Evolutionary conservation across 2,329 filamentous ascomycete genomes (phyloP).

Genomic region (Epicoccum nigrum): DNA sequence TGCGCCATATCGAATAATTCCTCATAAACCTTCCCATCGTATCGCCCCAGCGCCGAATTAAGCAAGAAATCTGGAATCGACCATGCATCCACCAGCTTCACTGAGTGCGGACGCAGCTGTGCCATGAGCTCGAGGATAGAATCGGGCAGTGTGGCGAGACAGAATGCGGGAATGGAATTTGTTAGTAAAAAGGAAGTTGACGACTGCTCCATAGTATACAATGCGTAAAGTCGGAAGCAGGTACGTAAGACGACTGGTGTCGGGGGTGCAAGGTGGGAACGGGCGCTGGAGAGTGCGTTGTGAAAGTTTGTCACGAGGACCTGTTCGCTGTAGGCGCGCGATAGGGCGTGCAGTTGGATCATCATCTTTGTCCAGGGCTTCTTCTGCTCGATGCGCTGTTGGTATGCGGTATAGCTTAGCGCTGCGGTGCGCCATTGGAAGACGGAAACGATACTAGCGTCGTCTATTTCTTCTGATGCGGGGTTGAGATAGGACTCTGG

Average conservation of each 20-base stretch:
- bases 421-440: slow-evolving; percentile 55
- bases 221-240: slow-evolving; percentile 57
- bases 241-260: slow-evolving; percentile 46
- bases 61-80: slow-evolving; percentile 60
- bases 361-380: slow-evolving; percentile 56
- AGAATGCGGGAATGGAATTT: slow-evolving; percentile 49
- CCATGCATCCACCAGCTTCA: slow-evolving; percentile 60
- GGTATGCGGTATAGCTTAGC: slow-evolving; percentile 52
- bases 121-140: slow-evolving; percentile 56
- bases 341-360: slow-evolving; percentile 51
- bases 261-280: slow-evolving; percentile 30
- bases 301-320: slow-evolving; percentile 57
- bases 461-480: slow-evolving; percentile 39
- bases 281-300: slow-evolving; percentile 41
- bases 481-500: slow-evolving; percentile 30
- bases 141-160: slow-evolving; percentile 50
- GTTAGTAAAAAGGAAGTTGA: slow-evolving; percentile 55
- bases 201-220: slow-evolving; percentile 55
- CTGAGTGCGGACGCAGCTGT: slow-evolving; percentile 57
- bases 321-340: slow-evolving; percentile 56
- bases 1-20: slow-evolving; percentile 60
- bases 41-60: slow-evolving; percentile 58
- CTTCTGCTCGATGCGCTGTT: slow-evolving; percentile 53
- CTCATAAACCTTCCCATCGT: slow-evolving; percentile 61
- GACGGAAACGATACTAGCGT: slow-evolving; percentile 51